Evolutionary conservation across 495 filamentous ascomycete species (phyloP).

Genomic region (Xanthoparmelia taractica): DNA sequence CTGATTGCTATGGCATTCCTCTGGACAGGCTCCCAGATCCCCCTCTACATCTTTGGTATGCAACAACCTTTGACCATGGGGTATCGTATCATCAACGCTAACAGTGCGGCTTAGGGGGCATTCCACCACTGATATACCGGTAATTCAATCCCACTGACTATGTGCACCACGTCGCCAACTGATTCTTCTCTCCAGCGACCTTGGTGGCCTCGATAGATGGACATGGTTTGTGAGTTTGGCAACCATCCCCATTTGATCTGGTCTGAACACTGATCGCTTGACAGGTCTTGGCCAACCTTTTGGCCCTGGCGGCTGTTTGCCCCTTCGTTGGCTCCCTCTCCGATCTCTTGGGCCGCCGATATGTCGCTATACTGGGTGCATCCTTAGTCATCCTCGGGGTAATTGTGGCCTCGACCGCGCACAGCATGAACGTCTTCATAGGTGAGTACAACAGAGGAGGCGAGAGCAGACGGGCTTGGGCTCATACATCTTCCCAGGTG

Average conservation of each 20-base stretch:
- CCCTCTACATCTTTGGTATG: conserved; percentile 51
- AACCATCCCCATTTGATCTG: neutral
- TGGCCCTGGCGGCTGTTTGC: conserved; percentile 59
- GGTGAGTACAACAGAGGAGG: conserved; percentile 37
- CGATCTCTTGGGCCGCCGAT: conserved; percentile 60
- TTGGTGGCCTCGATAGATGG: conserved; percentile 60
- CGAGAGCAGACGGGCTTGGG: conserved; percentile 23
- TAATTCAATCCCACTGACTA: neutral
- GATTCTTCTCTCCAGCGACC: conserved; percentile 29
- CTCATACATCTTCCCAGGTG: conserved; percentile 38
- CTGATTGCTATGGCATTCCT: conserved; percentile 58
- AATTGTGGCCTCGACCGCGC: conserved; percentile 55
- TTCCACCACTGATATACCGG: conserved; percentile 56
- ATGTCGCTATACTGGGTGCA: conserved; percentile 55
- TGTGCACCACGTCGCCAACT: neutral
- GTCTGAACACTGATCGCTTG: conserved; percentile 23
- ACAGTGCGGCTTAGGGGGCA: conserved; percentile 28
- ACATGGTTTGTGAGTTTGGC: conserved; percentile 54
- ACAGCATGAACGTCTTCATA: conserved; percentile 62
- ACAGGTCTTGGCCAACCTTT: conserved; percentile 51
- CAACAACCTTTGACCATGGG: neutral
- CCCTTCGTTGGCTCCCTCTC: conserved; percentile 67
- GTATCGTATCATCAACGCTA: neutral
- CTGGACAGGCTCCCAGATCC: conserved; percentile 60
- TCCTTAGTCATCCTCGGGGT: conserved; percentile 56